These are phyloP conservation scores for Trypanosoma cruzi DNA, from an alignment of 208 protist species.

Conservation along the genomic window DNA sequence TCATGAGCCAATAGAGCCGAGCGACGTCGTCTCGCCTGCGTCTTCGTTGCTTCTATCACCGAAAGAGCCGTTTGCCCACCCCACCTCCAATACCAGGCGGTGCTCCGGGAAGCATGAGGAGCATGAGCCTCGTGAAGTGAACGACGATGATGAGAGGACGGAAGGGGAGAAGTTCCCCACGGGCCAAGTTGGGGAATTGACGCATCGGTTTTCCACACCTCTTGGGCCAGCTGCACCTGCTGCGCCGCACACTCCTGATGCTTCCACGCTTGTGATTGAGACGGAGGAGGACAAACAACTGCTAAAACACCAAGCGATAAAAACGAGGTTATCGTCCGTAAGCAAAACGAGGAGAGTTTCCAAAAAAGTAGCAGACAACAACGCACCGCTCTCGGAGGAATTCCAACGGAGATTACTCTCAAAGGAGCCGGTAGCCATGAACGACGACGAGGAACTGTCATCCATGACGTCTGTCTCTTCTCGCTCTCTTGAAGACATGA, in stretches of 20 bases:
- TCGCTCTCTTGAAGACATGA: slow-evolving; percentile 7
- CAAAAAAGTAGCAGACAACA: not conserved
- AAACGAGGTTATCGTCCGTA: not conserved
- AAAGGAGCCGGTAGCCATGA: not conserved
- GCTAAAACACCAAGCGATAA: not conserved
- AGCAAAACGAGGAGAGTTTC: not conserved
- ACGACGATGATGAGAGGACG: not conserved
- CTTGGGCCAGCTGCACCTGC: not conserved
- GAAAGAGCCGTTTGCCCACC: not conserved
- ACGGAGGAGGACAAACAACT: slow-evolving; percentile 30
- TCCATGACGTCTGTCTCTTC: slow-evolving; percentile 14
- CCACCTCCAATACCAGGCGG: not conserved
- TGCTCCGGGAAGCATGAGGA: not conserved
- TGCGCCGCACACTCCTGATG: not conserved
- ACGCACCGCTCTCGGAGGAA: not conserved
- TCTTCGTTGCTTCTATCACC: not conserved
- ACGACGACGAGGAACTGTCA: slow-evolving; percentile 4
- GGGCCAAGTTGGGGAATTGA: not conserved
- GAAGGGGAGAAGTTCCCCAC: not conserved
- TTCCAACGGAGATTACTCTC: not conserved
- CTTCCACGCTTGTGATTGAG: slow-evolving; percentile 12
- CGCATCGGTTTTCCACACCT: not conserved
- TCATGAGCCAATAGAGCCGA: not conserved
- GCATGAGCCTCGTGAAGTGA: not conserved
- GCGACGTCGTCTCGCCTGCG: not conserved